phyloP scores from a whole-genome alignment of 225 moss, liverwort and hornwort species.

The Bryum argenteum region DNA sequence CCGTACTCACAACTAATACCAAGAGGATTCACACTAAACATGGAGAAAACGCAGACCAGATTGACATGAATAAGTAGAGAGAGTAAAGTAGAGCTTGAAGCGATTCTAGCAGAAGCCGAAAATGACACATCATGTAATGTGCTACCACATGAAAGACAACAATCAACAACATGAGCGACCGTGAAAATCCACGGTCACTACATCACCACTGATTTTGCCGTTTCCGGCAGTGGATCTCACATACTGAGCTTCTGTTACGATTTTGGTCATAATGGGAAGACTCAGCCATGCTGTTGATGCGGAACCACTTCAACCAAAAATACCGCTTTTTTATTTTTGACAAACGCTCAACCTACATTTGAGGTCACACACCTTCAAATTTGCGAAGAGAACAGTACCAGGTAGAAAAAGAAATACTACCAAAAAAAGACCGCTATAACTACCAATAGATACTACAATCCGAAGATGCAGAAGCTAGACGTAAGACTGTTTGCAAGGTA shows the following conservation, averaged over 20 bases:
- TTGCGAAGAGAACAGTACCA: conserved; percentile 14
- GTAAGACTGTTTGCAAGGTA: not conserved
- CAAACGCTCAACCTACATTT: conserved; percentile 36
- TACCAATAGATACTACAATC: conserved; percentile 8
- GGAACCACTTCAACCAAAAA: conserved; percentile 41
- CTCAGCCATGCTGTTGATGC: conserved; percentile 35
- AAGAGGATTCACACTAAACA: conserved; percentile 4
- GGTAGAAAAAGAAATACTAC: conserved; percentile 4
- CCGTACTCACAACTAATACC: conserved; percentile 2
- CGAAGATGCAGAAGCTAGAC: conserved; percentile 14
- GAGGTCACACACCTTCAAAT: conserved; percentile 31
- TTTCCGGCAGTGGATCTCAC: conserved; percentile 36
- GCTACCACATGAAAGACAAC: conserved; percentile 20
- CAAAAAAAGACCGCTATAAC: conserved; percentile 3
- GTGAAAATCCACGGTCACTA: conserved; percentile 34
- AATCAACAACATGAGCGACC: conserved; percentile 36
- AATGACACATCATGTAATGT: conserved; percentile 16
- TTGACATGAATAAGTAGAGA: conserved; percentile 2
- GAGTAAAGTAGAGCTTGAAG: conserved; percentile 17
- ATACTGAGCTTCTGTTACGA: conserved; percentile 45
- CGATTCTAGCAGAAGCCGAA: conserved; percentile 29
- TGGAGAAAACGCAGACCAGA: conserved; percentile 7
- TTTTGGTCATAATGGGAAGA: conserved; percentile 36
- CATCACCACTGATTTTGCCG: conserved; percentile 37
- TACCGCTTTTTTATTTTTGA: conserved; percentile 21